These are phyloP conservation scores for Fraxinus angustifolia DNA, from an alignment of 305 asterid species.

Conservation along the genomic window DNA sequence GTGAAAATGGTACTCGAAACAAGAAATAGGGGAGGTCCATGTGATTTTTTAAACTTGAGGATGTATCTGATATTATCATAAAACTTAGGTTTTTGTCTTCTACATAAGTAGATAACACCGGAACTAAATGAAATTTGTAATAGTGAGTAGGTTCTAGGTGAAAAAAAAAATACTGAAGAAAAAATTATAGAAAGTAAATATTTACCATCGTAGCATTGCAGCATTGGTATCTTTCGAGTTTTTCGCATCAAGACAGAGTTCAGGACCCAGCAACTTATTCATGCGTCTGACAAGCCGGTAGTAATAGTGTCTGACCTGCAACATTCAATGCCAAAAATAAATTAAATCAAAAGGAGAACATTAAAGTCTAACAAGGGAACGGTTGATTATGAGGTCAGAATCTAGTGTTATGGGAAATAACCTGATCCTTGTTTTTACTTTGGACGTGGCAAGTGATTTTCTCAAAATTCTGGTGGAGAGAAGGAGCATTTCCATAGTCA, in stretches of 20 bases:
- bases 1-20: background rate
- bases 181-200: constrained; percentile 15
- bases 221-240: constrained; percentile 93
- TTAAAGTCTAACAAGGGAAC: constrained; percentile 7
- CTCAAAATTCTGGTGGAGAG: constrained; percentile 72
- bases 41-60: background rate
- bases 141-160: background rate
- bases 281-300: constrained; percentile 96
- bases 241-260: constrained; percentile 89
- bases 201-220: constrained; percentile 97
- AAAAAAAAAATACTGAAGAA: background rate
- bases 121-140: background rate
- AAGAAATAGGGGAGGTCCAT: background rate
- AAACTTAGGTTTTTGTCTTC: background rate
- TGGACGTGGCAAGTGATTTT: constrained; percentile 88
- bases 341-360: constrained; percentile 9
- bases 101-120: background rate
- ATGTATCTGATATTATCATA: background rate
- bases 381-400: constrained; percentile 10
- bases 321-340: constrained; percentile 23
- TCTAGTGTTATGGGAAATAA: constrained; percentile 23
- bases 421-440: constrained; percentile 99
- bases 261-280: constrained; percentile 97
- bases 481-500: constrained; percentile 26
- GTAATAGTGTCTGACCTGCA: constrained; percentile 91